A percentile compares a stretch with the other conserved stretches of the same genome.
Conservation (phyloP, 2,329 filamentous ascomycete species). For the Davidsoniella neocaledoniae region DNA sequence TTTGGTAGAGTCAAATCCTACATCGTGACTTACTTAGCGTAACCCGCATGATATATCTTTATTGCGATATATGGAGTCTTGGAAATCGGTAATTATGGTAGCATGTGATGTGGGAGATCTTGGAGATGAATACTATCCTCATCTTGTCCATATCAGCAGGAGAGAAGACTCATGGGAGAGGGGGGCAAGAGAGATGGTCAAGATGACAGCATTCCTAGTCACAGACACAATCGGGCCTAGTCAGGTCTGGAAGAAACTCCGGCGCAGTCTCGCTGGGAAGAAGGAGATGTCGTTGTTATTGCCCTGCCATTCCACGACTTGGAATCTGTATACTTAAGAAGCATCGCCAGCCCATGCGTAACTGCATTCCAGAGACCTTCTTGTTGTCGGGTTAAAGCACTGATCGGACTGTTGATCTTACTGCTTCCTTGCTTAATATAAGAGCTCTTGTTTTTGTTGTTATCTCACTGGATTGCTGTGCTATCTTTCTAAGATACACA, state of each 20-base stretch:
- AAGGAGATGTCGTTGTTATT: too few species aligned
- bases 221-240: neutral
- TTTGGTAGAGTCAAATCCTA: too few species aligned
- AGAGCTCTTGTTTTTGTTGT: too few species aligned
- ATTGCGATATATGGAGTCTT: neutral
- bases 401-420: neutral
- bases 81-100: neutral
- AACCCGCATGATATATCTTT: neutral
- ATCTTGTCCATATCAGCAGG: too few species aligned
- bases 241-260: neutral
- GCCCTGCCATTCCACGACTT: neutral
- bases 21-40: too few species aligned
- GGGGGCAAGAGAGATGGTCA: neutral
- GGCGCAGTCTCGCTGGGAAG: neutral
- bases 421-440: neutral
- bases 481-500: too few species aligned
- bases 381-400: neutral
- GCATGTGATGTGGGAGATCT: neutral
- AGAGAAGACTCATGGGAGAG: neutral
- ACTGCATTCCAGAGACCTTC: neutral
- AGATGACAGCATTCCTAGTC: neutral
- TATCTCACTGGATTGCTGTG: too few species aligned
- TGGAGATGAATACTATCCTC: too few species aligned
- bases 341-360: slow-evolving; percentile 1
- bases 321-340: neutral